Base-by-base conservation (phyloP, 768 basidiomycete species). In the Tylopilus plumbeoviolaceoides region DNA sequence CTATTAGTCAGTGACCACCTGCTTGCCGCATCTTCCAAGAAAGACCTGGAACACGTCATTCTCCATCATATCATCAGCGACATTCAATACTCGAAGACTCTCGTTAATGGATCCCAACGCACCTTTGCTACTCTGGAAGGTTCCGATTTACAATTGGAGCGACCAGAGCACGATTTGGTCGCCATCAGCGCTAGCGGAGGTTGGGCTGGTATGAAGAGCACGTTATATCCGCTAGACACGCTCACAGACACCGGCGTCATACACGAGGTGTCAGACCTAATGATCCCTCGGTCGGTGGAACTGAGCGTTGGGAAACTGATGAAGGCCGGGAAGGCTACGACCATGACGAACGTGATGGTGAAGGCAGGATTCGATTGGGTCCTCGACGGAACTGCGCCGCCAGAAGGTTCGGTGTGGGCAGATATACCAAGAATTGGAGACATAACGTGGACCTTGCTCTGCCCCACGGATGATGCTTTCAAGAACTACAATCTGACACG, bases 391-490 rank as follows among this genome's bases (percentile, higher is more conserved):
- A 89, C 84, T 7, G 72, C 78, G 1, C 89, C 89, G 7, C 88
- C 89, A 5, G 81, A 83, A 59, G 85, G 75, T 49, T 85, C 86
- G 10, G 73, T 71, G 11, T 90, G 85, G 84, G 79, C 78, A 6
- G 75, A 83, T 15, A n/a, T n/a, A n/a, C 63, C 68, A 51, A 76
- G 71, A 42, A 61, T 78, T n/a, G 63, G 66, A 18, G 77, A 74
- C 23, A 70, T 68, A 9, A 84, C 86, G 4, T 98, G 95, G 86
- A 95, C 93, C 2, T 69, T 99, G 5, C 77, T 99, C 20, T 94
- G 90, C 59, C 97, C 97, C 4, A 82, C 84, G 7, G 97, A 99
- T 63, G 86, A 88, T 53, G 94, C 95, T 0, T 97, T 98, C 78
- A 87, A 92, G 65, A 73, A 80, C 20, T 72, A 88, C 68, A 95